Conservation (phyloP, 1,284 basidiomycete genomes). For the Cutaneotrichosporon sp. region DNA sequence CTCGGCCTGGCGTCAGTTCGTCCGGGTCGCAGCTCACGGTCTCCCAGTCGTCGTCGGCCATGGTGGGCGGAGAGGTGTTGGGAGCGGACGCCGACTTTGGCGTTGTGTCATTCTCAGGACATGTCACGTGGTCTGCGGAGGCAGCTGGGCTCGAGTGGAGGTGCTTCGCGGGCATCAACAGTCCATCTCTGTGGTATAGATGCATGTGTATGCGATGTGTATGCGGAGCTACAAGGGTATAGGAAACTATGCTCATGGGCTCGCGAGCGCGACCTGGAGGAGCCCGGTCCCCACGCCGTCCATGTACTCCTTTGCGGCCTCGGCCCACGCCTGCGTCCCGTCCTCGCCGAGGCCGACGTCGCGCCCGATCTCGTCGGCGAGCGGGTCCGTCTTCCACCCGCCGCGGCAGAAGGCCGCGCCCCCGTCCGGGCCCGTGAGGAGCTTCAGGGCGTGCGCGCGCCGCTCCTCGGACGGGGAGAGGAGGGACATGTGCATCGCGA, state of each 20-base stretch:
- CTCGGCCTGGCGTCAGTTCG: constrained; percentile 3
- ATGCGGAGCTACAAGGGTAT: not conserved
- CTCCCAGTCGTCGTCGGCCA: constrained; percentile 23
- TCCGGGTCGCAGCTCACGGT: constrained; percentile 7
- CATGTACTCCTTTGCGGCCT: constrained; percentile 13
- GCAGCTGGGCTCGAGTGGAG: not conserved
- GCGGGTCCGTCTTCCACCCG: constrained; percentile 47
- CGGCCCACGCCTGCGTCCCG: constrained; percentile 35
- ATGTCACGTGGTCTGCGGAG: not conserved
- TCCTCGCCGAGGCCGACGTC: constrained; percentile 34
- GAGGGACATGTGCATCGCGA: constrained; percentile 36
- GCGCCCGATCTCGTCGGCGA: constrained; percentile 34
- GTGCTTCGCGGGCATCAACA: not conserved
- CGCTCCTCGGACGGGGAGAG: constrained; percentile 25
- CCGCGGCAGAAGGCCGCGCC: constrained; percentile 43
- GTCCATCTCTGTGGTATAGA: not conserved
- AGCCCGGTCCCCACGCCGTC: not conserved
- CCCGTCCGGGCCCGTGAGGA: constrained; percentile 39
- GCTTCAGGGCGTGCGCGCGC: constrained; percentile 27
- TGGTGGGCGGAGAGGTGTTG: constrained; percentile 1
- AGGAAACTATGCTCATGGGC: not conserved
- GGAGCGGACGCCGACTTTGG: not conserved
- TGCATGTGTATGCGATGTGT: not conserved
- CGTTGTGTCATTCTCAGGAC: not conserved
- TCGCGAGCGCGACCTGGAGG: not conserved